These are phyloP conservation scores for Exophiala oligosperma DNA, from an alignment of 2,329 filamentous ascomycete genomes.

Conservation along the genomic window DNA sequence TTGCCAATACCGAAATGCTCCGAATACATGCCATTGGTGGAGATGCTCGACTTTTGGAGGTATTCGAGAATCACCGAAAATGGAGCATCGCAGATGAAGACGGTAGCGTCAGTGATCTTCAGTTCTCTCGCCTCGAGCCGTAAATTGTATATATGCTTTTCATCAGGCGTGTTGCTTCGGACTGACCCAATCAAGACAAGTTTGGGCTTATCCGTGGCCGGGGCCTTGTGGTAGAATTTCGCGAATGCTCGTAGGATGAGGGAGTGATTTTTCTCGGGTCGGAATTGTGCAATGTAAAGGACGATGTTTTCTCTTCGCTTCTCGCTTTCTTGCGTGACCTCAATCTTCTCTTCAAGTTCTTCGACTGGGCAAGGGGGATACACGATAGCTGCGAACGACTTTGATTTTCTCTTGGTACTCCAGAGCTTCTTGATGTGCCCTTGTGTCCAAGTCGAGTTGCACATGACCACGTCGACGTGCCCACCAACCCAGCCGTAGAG, in stretches of 20 bases:
- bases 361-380: slow-evolving; percentile 91
- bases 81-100: slow-evolving; percentile 85
- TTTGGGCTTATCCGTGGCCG: slow-evolving; percentile 53
- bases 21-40: slow-evolving; percentile 99
- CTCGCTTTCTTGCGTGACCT: slow-evolving; percentile 63
- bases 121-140: slow-evolving; percentile 84
- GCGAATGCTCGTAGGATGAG: slow-evolving; percentile 84
- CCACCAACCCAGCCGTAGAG: slow-evolving; percentile 82
- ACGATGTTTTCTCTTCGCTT: slow-evolving; percentile 68
- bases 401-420: slow-evolving; percentile 50
- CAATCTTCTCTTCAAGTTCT: slow-evolving; percentile 74
- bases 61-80: slow-evolving; percentile 85
- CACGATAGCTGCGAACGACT: slow-evolving; percentile 67
- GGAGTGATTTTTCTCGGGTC: slow-evolving; percentile 93
- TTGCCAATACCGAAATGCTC: slow-evolving; percentile 99
- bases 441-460: slow-evolving; percentile 94
- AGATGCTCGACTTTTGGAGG: slow-evolving; percentile 74
- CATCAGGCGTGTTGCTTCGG: slow-evolving; percentile 61
- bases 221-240: slow-evolving; percentile 62
- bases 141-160: slow-evolving; percentile 74
- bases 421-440: slow-evolving; percentile 78
- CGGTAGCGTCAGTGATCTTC: slow-evolving; percentile 76
- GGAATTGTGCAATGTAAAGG: slow-evolving; percentile 95
- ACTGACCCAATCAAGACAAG: slow-evolving; percentile 90
- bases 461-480: slow-evolving; percentile 91